Evolutionary conservation across 2,329 filamentous ascomycete genomes (phyloP).

Genomic region (Sclerotinia spermophila): DNA sequence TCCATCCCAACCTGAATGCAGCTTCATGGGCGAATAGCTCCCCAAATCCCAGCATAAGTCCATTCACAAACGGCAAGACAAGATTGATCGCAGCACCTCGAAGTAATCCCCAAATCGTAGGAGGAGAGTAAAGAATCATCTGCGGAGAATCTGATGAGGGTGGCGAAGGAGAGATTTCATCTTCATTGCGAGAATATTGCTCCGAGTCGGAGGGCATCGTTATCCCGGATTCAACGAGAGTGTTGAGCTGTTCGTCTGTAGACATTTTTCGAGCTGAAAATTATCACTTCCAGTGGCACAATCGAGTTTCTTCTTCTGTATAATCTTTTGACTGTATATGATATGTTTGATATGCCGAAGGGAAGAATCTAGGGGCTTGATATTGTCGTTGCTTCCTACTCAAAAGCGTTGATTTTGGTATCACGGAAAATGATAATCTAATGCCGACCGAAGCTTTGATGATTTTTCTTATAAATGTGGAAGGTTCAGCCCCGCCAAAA

Average conservation of each 20-base stretch:
- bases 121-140: constrained; percentile 82
- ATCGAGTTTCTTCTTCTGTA: neutral
- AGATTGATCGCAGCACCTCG: constrained; percentile 93
- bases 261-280: constrained; percentile 45
- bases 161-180: constrained; percentile 56
- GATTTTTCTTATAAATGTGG: constrained; percentile 2
- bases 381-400: neutral
- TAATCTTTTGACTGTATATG: neutral
- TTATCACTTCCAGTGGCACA: neutral
- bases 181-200: constrained; percentile 68
- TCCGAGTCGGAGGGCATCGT: constrained; percentile 82
- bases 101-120: constrained; percentile 79
- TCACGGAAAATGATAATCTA: neutral
- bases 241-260: constrained; percentile 48
- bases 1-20: constrained; percentile 90
- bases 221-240: constrained; percentile 68
- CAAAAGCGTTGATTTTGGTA: neutral
- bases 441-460: constrained; percentile 11
- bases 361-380: neutral
- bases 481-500: constrained; percentile 2
- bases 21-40: constrained; percentile 96
- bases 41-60: constrained; percentile 96
- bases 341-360: neutral
- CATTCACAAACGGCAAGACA: constrained; percentile 93
- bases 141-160: constrained; percentile 61